phyloP scores from a whole-genome alignment of 176 grass and related monocot species.

The Elymus sibiricus region DNA sequence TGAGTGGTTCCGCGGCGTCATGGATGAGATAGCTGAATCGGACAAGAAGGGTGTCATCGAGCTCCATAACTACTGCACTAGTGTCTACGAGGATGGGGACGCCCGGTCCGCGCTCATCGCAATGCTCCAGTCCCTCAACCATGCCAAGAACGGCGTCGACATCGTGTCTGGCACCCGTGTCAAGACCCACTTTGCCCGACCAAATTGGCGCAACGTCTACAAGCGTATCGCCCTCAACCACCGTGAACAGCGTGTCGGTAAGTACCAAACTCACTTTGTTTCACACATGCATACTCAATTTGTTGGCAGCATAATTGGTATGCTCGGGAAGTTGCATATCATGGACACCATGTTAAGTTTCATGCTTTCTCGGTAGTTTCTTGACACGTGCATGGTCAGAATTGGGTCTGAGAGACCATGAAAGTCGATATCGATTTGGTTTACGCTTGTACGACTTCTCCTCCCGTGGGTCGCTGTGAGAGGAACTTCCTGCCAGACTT shows the following conservation, averaged over 20 bases:
- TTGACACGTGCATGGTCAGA: background rate
- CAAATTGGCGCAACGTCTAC: conserved; percentile 92
- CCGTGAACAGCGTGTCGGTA: conserved; percentile 75
- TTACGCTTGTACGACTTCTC: conserved; percentile 14
- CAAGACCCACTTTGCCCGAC: conserved; percentile 90
- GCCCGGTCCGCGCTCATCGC: conserved; percentile 80
- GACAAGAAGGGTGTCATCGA: conserved; percentile 84
- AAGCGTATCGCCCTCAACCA: conserved; percentile 96
- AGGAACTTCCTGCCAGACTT: conserved; percentile 24
- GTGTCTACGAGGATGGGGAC: conserved; percentile 94
- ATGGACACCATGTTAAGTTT: background rate
- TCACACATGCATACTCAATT: background rate
- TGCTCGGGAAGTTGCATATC: too few species aligned
- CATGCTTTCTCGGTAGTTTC: background rate
- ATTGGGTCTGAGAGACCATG: background rate
- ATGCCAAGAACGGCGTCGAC: conserved; percentile 87
- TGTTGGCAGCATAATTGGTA: background rate
- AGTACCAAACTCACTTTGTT: background rate
- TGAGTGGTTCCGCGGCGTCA: conserved; percentile 94
- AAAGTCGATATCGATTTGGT: background rate
- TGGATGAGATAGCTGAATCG: conserved; percentile 82
- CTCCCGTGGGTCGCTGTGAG: background rate
- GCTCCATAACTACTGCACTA: conserved; percentile 95
- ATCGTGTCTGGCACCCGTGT: conserved; percentile 80
- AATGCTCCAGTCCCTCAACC: conserved; percentile 94